phyloP scores from a whole-genome alignment of 2,329 filamentous ascomycete species.

The Botrytis cinerea region DNA sequence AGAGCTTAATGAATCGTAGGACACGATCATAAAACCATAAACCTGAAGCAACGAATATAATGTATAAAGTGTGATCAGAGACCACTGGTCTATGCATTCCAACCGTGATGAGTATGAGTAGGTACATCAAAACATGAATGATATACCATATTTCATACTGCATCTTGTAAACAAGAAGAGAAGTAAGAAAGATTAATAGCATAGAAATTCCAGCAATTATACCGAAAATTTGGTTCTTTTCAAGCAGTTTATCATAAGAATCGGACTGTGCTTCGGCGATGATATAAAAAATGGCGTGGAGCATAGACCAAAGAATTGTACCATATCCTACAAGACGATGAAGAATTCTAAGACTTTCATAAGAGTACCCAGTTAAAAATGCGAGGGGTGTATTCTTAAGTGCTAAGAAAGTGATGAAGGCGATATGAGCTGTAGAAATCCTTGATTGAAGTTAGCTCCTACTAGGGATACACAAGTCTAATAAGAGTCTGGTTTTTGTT shows the following conservation, averaged over 20 bases:
- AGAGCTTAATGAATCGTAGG: conserved; percentile 49
- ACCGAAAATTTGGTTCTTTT: conserved; percentile 41
- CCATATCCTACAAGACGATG: conserved; percentile 56
- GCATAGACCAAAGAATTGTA: conserved; percentile 48
- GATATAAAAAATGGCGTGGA: conserved; percentile 46
- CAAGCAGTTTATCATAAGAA: conserved; percentile 40
- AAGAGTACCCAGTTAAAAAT: conserved; percentile 55
- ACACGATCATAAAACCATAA: conserved; percentile 56
- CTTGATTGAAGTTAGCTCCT: conserved; percentile 37
- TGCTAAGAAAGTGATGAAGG: conserved; percentile 55
- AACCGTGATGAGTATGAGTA: conserved; percentile 50
- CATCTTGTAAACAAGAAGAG: conserved; percentile 40
- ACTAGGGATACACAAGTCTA: background rate
- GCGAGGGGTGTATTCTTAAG: conserved; percentile 61
- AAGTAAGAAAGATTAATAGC: conserved; percentile 33
- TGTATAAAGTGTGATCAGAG: conserved; percentile 45
- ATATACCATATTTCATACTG: conserved; percentile 60
- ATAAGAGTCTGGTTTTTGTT: background rate
- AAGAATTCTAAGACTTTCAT: conserved; percentile 60
- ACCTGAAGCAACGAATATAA: conserved; percentile 47
- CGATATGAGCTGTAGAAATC: conserved; percentile 52
- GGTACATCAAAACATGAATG: conserved; percentile 53
- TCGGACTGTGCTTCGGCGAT: conserved; percentile 42
- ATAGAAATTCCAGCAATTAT: conserved; percentile 52
- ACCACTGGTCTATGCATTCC: conserved; percentile 55